Percentiles rank a stretch among this genome's conserved stretches.
These are phyloP conservation scores for Tolypocladium album DNA, from an alignment of 2,329 filamentous ascomycete genomes.

Conservation along the genomic window DNA sequence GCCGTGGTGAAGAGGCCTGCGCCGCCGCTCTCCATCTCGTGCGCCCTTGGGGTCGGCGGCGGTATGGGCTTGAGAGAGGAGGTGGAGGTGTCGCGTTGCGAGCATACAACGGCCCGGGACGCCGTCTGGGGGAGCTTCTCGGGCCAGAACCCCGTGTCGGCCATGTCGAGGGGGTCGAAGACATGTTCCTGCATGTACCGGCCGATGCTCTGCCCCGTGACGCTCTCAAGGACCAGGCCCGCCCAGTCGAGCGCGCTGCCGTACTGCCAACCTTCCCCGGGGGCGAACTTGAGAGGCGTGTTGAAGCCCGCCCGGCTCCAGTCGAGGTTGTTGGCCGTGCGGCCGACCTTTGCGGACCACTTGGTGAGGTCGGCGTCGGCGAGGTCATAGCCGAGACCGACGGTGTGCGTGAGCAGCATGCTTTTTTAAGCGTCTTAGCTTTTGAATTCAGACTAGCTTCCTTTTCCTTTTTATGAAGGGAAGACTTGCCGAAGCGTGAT, in stretches of 20 bases:
- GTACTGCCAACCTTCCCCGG: slow-evolving; percentile 39
- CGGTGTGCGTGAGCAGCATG: slow-evolving; percentile 37
- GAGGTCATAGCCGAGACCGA: slow-evolving; percentile 33
- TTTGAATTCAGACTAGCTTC: neutral
- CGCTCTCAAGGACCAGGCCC: slow-evolving; percentile 29
- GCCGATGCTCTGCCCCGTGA: slow-evolving; percentile 24
- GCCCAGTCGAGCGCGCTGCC: slow-evolving; percentile 36
- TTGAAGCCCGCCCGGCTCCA: slow-evolving; percentile 25
- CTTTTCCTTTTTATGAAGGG: no score
- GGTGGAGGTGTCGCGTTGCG: slow-evolving; percentile 9
- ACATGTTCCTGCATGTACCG: slow-evolving; percentile 25
- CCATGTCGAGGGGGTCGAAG: slow-evolving; percentile 24
- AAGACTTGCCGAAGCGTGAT: slow-evolving; percentile 25
- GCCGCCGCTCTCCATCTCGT: slow-evolving; percentile 29
- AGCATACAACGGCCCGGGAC: slow-evolving; percentile 10
- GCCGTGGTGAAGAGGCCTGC: slow-evolving; percentile 31
- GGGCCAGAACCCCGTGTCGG: slow-evolving; percentile 25
- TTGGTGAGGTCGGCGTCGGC: slow-evolving; percentile 24
- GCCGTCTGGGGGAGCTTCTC: slow-evolving; percentile 13
- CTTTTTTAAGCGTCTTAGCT: slow-evolving; percentile 6
- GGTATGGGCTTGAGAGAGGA: slow-evolving; percentile 8
- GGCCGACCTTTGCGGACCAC: slow-evolving; percentile 27
- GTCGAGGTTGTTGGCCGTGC: slow-evolving; percentile 17
- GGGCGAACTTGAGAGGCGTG: slow-evolving; percentile 31
- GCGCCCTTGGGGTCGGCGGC: slow-evolving; percentile 14